These are phyloP conservation scores for Colletotrichum navitas DNA, from an alignment of 2,329 filamentous ascomycete genomes.

Conservation along the genomic window DNA sequence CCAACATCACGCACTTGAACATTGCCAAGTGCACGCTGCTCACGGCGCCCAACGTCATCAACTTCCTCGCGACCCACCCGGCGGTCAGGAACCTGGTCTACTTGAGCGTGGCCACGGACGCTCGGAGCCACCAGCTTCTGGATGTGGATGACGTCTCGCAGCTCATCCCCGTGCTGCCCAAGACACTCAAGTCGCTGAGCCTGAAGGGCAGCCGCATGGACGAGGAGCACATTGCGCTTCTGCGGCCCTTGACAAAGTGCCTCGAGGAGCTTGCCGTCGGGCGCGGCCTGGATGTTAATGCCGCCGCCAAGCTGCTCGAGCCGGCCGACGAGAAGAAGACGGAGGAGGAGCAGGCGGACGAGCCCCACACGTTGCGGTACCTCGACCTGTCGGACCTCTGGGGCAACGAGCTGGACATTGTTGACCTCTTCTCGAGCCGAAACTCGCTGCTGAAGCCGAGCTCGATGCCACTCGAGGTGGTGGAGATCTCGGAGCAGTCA, in stretches of 20 bases:
- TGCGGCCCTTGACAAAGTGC: conserved; percentile 76
- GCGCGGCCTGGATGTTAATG: conserved; percentile 72
- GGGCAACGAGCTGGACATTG: conserved; percentile 70
- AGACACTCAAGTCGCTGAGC: conserved; percentile 78
- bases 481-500: conserved; percentile 79
- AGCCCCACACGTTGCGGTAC: conserved; percentile 75
- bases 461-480: conserved; percentile 78
- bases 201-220: conserved; percentile 81
- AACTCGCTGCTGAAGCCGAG: conserved; percentile 69
- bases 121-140: conserved; percentile 78
- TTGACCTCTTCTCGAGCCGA: conserved; percentile 62
- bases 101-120: conserved; percentile 80
- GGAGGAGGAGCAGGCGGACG: conserved; percentile 51
- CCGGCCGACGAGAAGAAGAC: conserved; percentile 56
- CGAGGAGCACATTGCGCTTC: conserved; percentile 70
- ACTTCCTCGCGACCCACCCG: conserved; percentile 79
- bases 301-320: conserved; percentile 75
- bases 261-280: conserved; percentile 83
- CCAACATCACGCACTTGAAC: conserved; percentile 81
- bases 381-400: conserved; percentile 81
- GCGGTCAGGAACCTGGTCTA: conserved; percentile 76
- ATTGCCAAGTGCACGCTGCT: conserved; percentile 81
- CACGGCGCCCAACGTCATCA: conserved; percentile 73
- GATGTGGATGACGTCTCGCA: conserved; percentile 73
- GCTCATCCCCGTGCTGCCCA: conserved; percentile 75